Evolutionary conservation across 2,329 filamentous ascomycete genomes (phyloP).

Genomic region (Colletotrichum sp.): DNA sequence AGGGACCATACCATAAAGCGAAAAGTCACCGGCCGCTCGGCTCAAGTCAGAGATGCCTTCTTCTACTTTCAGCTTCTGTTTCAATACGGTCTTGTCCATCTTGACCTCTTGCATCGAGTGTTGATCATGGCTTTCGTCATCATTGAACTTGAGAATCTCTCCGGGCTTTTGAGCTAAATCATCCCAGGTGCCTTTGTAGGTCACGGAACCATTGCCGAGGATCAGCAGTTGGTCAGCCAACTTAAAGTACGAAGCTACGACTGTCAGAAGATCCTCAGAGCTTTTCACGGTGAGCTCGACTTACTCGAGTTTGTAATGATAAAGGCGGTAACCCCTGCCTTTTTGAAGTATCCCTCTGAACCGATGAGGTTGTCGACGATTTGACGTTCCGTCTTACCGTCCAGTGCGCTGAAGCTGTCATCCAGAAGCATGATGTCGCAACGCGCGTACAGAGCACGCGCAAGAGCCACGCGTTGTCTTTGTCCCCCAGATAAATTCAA

Average conservation of each 20-base stretch:
- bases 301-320: neutral
- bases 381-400: slow-evolving; percentile 12
- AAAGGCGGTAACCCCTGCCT: slow-evolving; percentile 17
- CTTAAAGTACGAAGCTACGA: neutral
- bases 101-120: neutral
- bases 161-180: neutral
- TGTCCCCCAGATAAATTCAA: slow-evolving; percentile 25
- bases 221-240: neutral
- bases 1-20: neutral
- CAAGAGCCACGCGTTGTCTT: slow-evolving; percentile 27
- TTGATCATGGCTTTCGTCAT: neutral
- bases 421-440: neutral
- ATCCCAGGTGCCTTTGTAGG: neutral
- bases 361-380: slow-evolving; percentile 23
- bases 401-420: slow-evolving; percentile 17
- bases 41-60: neutral
- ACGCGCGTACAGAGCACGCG: slow-evolving; percentile 1
- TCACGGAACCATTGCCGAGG: neutral
- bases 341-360: slow-evolving; percentile 20
- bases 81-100: neutral
- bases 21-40: neutral
- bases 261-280: neutral
- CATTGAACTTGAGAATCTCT: neutral
- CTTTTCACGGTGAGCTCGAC: neutral
- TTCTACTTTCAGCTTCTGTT: neutral